Evolutionary conservation across 169 alveolate species (phyloP).

Genomic region (Plasmodium sp.): DNA sequence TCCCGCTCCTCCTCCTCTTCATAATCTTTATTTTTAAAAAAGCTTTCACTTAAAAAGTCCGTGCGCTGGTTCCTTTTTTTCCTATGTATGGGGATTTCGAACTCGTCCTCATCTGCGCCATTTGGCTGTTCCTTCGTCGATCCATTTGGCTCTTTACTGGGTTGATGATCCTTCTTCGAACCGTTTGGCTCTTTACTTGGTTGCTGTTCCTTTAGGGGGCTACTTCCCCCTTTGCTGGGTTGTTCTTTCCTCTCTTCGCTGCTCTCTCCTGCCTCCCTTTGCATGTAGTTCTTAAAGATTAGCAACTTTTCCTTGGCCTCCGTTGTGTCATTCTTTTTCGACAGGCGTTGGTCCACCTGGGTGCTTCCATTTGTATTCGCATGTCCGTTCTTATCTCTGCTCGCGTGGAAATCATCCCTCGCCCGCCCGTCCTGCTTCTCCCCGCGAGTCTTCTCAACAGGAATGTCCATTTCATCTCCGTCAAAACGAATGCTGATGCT

Average conservation of each 20-base stretch:
- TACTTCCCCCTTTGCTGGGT: neutral
- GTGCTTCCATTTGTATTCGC: neutral
- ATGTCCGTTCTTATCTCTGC: neutral
- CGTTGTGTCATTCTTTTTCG: neutral
- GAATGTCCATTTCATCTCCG: slow-evolving; percentile 24
- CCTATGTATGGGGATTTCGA: slow-evolving; percentile 64
- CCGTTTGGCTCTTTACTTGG: neutral
- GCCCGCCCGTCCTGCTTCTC: neutral
- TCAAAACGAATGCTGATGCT: slow-evolving; percentile 16
- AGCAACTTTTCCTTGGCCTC: slow-evolving; percentile 2
- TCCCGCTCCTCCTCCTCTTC: slow-evolving; percentile 2
- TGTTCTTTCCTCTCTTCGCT: slow-evolving; percentile 1
- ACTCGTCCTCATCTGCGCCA: slow-evolving; percentile 13
- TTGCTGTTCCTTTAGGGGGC: neutral
- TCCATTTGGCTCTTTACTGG: neutral
- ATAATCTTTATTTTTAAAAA: slow-evolving; percentile 33
- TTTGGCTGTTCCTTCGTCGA: neutral
- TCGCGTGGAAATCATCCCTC: neutral
- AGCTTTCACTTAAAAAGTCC: slow-evolving; percentile 15
- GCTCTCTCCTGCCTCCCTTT: neutral
- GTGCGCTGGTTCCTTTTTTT: slow-evolving; percentile 17
- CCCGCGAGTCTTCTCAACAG: neutral
- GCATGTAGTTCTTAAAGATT: slow-evolving; percentile 1
- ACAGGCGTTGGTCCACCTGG: neutral
- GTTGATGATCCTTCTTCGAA: neutral